Evolutionary conservation across 495 filamentous ascomycete species (phyloP).

Genomic region (Tetracladium marchalianum): DNA sequence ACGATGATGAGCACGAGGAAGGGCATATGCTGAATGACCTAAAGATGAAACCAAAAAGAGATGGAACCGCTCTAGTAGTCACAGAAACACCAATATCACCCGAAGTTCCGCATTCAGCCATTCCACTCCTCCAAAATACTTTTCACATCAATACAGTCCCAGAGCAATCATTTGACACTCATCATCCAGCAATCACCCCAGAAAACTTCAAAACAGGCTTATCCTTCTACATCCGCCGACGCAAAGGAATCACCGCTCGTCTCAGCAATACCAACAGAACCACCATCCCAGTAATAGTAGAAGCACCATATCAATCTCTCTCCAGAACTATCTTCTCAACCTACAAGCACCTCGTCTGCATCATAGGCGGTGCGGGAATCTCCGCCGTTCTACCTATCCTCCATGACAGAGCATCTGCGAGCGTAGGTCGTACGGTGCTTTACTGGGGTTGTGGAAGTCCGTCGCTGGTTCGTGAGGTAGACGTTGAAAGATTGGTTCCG

Average conservation of each 20-base stretch:
- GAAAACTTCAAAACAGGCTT: background rate
- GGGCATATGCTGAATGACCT: too few species aligned
- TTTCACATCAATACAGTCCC: too few species aligned
- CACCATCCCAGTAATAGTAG: background rate
- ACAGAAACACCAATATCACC: too few species aligned
- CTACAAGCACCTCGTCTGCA: constrained; percentile 11
- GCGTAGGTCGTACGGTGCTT: constrained; percentile 10
- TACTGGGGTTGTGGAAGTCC: constrained; percentile 19
- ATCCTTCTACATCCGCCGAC: background rate
- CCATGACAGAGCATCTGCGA: background rate
- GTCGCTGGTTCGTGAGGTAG: constrained; percentile 1
- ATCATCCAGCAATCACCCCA: background rate
- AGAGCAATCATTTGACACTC: too few species aligned
- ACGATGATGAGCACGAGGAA: background rate
- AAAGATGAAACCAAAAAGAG: background rate
- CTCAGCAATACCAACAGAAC: background rate
- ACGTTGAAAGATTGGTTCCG: constrained; percentile 2
- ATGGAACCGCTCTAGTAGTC: background rate
- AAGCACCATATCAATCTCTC: background rate
- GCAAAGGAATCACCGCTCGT: background rate
- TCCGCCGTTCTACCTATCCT: constrained; percentile 11
- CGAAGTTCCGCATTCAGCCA: too few species aligned
- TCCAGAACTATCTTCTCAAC: constrained; percentile 1
- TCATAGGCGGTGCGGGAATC: constrained; percentile 23
- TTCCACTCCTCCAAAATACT: too few species aligned